These are phyloP conservation scores for Lipomyces sp. DNA, from an alignment of 805 yeast species.

Conservation along the genomic window DNA sequence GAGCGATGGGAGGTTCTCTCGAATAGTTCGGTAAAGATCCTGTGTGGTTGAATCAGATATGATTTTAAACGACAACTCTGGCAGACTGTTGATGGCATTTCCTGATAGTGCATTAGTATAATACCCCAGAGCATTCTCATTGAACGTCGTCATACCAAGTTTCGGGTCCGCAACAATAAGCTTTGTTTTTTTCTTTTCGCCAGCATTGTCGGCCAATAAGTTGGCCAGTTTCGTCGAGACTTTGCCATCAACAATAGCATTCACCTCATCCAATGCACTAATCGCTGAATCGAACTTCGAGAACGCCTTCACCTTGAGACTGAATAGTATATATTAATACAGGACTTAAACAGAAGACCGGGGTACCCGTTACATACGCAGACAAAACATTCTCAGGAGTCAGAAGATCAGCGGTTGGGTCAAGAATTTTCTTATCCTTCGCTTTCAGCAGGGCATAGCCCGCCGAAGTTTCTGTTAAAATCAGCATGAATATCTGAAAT, in stretches of 20 bases:
- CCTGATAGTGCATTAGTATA: slow-evolving; percentile 21
- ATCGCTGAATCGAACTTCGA: slow-evolving; percentile 95
- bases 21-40: slow-evolving; percentile 93
- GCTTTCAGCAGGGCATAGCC: slow-evolving; percentile 98
- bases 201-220: slow-evolving; percentile 75
- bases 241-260: slow-evolving; percentile 88
- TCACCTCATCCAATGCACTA: slow-evolving; percentile 93
- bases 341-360: slow-evolving; percentile 51
- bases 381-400: slow-evolving; percentile 35
- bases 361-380: slow-evolving; percentile 53
- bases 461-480: slow-evolving; percentile 97
- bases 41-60: slow-evolving; percentile 94
- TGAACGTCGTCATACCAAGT: slow-evolving; percentile 58
- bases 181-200: slow-evolving; percentile 72
- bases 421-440: slow-evolving; percentile 95
- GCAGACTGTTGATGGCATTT: slow-evolving; percentile 89
- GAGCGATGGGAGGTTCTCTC: slow-evolving; percentile 90
- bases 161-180: slow-evolving; percentile 93
- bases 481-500: slow-evolving; percentile 36
- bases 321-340: background rate
- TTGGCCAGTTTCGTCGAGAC: slow-evolving; percentile 83
- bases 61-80: slow-evolving; percentile 80
- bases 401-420: slow-evolving; percentile 57
- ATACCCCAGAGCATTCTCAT: background rate
- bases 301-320: slow-evolving; percentile 90